Evolutionary conservation across 768 basidiomycete genomes (phyloP).

Genomic region (Termitomyces titanicus): DNA sequence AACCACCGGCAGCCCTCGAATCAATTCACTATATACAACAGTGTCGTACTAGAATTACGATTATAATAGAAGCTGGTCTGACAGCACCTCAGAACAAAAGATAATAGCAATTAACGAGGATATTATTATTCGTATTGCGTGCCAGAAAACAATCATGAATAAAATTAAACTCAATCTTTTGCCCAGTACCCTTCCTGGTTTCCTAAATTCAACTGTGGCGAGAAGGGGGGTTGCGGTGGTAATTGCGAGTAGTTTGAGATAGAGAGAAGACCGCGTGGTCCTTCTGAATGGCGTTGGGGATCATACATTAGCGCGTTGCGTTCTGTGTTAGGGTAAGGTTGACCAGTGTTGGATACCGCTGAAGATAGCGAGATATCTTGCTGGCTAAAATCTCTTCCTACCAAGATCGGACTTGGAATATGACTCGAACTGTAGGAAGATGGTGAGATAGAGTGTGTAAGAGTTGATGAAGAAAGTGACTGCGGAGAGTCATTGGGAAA

Average conservation of each 20-base stretch:
- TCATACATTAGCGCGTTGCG: constrained; percentile 18
- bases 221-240: constrained; percentile 6
- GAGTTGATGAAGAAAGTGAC: constrained; percentile 27
- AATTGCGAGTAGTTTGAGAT: constrained; percentile 18
- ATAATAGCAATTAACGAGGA: neutral
- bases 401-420: constrained; percentile 19
- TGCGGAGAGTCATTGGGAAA: constrained; percentile 39
- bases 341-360: constrained; percentile 23
- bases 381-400: constrained; percentile 18
- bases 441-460: constrained; percentile 16
- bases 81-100: neutral
- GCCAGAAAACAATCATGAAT: neutral
- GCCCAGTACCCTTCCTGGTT: constrained; percentile 17
- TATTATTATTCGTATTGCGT: neutral
- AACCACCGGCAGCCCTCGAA: neutral
- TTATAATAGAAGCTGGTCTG: neutral
- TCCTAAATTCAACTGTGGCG: constrained; percentile 7
- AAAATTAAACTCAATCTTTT: constrained; percentile 9
- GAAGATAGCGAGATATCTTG: constrained; percentile 21
- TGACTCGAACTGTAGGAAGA: constrained; percentile 23
- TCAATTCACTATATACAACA: neutral
- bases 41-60: neutral
- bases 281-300: constrained; percentile 12
- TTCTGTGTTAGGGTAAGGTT: constrained; percentile 16
- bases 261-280: constrained; percentile 14